phyloP scores from a whole-genome alignment of 1,284 basidiomycete genomes.

The Ustilago sp. region DNA sequence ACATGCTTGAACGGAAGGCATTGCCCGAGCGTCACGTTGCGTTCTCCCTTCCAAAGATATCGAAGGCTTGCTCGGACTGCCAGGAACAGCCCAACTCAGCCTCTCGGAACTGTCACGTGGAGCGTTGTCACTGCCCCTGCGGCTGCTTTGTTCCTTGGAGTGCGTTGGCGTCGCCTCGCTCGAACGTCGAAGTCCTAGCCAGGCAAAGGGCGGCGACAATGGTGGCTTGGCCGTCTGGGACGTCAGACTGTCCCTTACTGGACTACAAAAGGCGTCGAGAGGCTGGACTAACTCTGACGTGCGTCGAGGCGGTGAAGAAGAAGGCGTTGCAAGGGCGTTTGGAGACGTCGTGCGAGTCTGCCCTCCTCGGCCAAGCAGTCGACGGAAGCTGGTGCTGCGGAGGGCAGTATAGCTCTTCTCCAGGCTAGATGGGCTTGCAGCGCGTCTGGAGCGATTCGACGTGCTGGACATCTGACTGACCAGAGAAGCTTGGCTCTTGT shows the following conservation, averaged over 20 bases:
- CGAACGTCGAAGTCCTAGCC: slow-evolving; percentile 24
- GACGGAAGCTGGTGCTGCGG: slow-evolving; percentile 37
- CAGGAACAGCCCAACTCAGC: neutral
- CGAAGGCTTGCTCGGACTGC: neutral
- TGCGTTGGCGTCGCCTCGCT: slow-evolving; percentile 34
- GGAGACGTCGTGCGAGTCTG: neutral
- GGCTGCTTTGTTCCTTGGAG: neutral
- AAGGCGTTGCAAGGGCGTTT: neutral
- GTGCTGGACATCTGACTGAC: slow-evolving; percentile 34
- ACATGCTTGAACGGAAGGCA: neutral
- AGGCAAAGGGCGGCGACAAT: slow-evolving; percentile 25
- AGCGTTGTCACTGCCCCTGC: slow-evolving; percentile 8
- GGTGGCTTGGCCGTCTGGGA: neutral
- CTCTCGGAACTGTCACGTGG: slow-evolving; percentile 2
- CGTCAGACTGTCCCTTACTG: neutral
- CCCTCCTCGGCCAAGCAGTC: slow-evolving; percentile 23
- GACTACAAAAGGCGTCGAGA: slow-evolving; percentile 12
- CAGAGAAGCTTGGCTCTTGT: slow-evolving; percentile 34
- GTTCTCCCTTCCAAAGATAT: neutral
- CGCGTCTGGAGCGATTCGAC: slow-evolving; percentile 23
- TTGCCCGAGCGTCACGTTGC: neutral
- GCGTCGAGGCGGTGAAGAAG: slow-evolving; percentile 12
- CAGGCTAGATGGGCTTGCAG: slow-evolving; percentile 20
- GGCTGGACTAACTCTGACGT: slow-evolving; percentile 9
- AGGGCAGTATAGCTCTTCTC: slow-evolving; percentile 35